Conservation (phyloP, 2,329 filamentous ascomycete genomes). For the Celoporthe dispersa region DNA sequence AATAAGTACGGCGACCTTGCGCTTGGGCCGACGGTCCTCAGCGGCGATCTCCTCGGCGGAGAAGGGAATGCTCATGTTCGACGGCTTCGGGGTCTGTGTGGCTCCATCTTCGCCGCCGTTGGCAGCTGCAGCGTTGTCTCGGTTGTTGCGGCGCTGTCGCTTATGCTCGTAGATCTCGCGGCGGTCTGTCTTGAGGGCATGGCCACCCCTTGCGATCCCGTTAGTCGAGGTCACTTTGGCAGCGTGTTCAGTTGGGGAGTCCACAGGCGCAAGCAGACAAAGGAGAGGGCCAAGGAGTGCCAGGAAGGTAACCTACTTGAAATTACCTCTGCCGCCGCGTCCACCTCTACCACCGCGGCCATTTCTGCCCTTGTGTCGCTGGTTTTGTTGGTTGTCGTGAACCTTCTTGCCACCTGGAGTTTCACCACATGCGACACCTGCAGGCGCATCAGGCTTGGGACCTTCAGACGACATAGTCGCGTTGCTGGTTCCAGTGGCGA, state of each 20-base stretch:
- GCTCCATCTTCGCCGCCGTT: slow-evolving; percentile 32
- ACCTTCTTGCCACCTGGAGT: slow-evolving; percentile 15
- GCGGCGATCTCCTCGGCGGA: slow-evolving; percentile 81
- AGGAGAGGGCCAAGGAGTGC: not conserved
- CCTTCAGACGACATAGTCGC: slow-evolving; percentile 2
- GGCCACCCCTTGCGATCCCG: slow-evolving; percentile 12
- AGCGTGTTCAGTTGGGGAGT: slow-evolving; percentile 3
- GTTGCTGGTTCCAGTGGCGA: not conserved
- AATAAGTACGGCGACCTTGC: slow-evolving; percentile 93
- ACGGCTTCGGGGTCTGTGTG: slow-evolving; percentile 43
- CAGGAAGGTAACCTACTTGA: slow-evolving; percentile 16
- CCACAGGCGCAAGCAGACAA: not conserved
- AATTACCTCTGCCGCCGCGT: slow-evolving; percentile 17
- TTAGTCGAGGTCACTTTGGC: slow-evolving; percentile 15
- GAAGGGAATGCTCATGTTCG: slow-evolving; percentile 62
- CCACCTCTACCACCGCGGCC: slow-evolving; percentile 18
- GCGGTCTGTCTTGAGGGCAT: slow-evolving; percentile 16
- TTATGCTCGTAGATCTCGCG: slow-evolving; percentile 15
- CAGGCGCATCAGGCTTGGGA: slow-evolving; percentile 4
- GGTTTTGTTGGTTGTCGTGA: slow-evolving; percentile 19
- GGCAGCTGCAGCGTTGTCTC: slow-evolving; percentile 4
- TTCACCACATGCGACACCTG: slow-evolving; percentile 4
- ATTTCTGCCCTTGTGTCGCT: slow-evolving; percentile 10
- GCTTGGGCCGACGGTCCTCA: slow-evolving; percentile 87
- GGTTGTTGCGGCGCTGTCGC: slow-evolving; percentile 19